Evolutionary conservation across 2,329 filamentous ascomycete genomes (phyloP).

Genomic region (Cladophialophora exuberans): DNA sequence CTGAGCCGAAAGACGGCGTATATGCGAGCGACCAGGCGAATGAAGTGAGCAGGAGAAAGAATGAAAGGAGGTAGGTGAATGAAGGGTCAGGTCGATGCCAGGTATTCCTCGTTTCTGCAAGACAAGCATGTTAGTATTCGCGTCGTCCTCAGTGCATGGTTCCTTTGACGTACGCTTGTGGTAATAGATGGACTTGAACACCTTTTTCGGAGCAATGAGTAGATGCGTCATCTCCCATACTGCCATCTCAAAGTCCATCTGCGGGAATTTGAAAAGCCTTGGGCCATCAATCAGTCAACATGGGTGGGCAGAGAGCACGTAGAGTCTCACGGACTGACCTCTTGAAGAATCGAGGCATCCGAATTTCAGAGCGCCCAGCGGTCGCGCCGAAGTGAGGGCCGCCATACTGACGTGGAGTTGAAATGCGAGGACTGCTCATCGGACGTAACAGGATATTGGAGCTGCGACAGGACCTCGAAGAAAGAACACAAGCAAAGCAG

Average conservation of each 20-base stretch:
- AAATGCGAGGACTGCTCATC: slow-evolving; percentile 59
- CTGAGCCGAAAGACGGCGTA: slow-evolving; percentile 50
- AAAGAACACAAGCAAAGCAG: not conserved
- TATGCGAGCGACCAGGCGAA: slow-evolving; percentile 63
- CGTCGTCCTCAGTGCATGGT: not conserved
- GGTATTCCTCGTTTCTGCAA: slow-evolving; percentile 68
- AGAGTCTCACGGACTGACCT: slow-evolving; percentile 47
- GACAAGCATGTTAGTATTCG: slow-evolving; percentile 22
- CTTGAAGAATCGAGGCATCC: slow-evolving; percentile 70
- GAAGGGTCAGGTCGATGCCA: slow-evolving; percentile 71
- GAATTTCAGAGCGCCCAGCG: slow-evolving; percentile 55
- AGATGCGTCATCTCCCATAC: slow-evolving; percentile 73
- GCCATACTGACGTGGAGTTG: slow-evolving; percentile 61
- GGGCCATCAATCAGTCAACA: slow-evolving; percentile 2
- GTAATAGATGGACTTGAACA: slow-evolving; percentile 72
- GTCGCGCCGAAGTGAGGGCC: slow-evolving; percentile 55
- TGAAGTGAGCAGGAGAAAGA: slow-evolving; percentile 63
- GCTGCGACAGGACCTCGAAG: not conserved
- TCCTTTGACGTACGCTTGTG: slow-evolving; percentile 55
- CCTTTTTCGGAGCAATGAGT: slow-evolving; percentile 70
- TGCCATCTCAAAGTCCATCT: slow-evolving; percentile 75
- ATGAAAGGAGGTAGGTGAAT: slow-evolving; percentile 70
- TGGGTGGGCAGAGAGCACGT: slow-evolving; percentile 16
- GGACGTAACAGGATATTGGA: not conserved
- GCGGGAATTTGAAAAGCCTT: slow-evolving; percentile 70